A percentile compares a stretch with the other conserved stretches of the same genome.
These are phyloP conservation scores for Fusarium sp. DNA, from an alignment of 2,329 filamentous ascomycete genomes.

Conservation along the genomic window DNA sequence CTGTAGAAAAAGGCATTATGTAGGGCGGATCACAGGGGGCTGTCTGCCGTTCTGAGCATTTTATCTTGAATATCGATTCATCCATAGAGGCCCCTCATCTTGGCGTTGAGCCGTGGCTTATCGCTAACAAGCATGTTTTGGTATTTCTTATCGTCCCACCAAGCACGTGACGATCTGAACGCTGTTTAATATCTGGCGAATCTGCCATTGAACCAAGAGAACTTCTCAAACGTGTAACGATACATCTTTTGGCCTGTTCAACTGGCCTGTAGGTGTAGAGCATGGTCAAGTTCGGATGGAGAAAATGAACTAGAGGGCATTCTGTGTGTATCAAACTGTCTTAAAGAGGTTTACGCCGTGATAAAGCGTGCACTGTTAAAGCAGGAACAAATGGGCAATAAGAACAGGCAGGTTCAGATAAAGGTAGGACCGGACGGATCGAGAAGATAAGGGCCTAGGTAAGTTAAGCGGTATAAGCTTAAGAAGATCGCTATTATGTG, in stretches of 20 bases:
- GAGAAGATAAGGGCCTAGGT: no score
- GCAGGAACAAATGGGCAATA: no score
- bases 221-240: neutral
- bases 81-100: constrained; percentile 17
- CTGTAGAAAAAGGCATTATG: neutral
- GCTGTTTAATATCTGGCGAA: neutral
- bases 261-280: no score
- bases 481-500: no score
- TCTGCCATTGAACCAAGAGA: neutral
- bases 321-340: no score
- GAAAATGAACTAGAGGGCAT: no score
- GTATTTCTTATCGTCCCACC: neutral
- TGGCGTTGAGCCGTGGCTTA: constrained; percentile 8
- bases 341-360: no score
- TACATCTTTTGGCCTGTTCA: no score
- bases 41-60: neutral
- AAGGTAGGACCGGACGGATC: no score
- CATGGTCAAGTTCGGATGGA: neutral
- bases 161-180: constrained; percentile 6
- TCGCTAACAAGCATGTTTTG: neutral
- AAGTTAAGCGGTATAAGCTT: no score
- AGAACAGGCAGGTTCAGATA: no score
- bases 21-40: neutral
- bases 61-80: neutral
- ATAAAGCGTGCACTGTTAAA: no score